A percentile compares a stretch with the other conserved stretches of the same genome.
These are phyloP conservation scores for grape (Vitis vinifera) DNA, from an alignment of 164 flowering plant genomes.

Conservation along the genomic window ASM3070453v1 NC_081806.1:1556501-1557000, in stretches of 20 bases:
- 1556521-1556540: constrained; percentile 60
- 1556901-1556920: too few species aligned
- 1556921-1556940: too few species aligned
- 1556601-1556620: background rate
- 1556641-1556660: background rate
- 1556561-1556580: constrained; percentile 48
- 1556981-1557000: too few species aligned
- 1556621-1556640: background rate
- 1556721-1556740: constrained; percentile 31
- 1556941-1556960: too few species aligned
- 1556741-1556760: constrained; percentile 34
- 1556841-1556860: too few species aligned
- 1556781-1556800: constrained; percentile 71
- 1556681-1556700: constrained; percentile 34
- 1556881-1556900: too few species aligned
- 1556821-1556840: constrained; percentile 37
- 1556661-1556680: constrained; percentile 13
- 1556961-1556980: too few species aligned
- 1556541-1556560: constrained; percentile 60
- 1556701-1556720: constrained; percentile 25
- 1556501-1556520: constrained; percentile 46
- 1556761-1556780: constrained; percentile 82
- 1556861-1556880: too few species aligned
- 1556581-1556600: constrained; percentile 28
- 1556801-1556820: constrained; percentile 58